Conservation (phyloP, 192 early-diverging fungal species). For the Backusella australiensis region DNA sequence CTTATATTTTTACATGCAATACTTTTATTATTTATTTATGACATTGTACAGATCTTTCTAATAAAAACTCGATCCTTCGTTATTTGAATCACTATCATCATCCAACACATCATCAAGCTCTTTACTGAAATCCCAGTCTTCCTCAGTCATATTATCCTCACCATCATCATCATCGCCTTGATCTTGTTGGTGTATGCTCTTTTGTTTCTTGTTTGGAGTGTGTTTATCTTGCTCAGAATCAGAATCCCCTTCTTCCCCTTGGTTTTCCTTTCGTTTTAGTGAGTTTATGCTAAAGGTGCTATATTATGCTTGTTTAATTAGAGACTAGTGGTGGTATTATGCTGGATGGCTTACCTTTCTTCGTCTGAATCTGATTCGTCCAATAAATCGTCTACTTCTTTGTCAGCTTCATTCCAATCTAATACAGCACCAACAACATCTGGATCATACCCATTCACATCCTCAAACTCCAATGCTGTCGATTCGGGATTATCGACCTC, state of each 20-base stretch:
- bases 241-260: not conserved
- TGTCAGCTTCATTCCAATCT: constrained; percentile 42
- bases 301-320: not conserved
- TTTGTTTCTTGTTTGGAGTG: not conserved
- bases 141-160: not conserved
- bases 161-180: not conserved
- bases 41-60: not conserved
- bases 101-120: not conserved
- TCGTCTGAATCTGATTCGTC: not conserved
- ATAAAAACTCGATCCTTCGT: not conserved
- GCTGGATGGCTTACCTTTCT: not conserved
- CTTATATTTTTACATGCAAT: not conserved
- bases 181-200: not conserved
- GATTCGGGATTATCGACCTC: constrained; percentile 44
- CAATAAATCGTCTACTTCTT: constrained; percentile 29
- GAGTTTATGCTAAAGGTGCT: not conserved
- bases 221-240: not conserved
- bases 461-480: constrained; percentile 28
- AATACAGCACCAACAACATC: constrained; percentile 22
- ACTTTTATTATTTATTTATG: not conserved
- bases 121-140: not conserved
- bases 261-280: not conserved
- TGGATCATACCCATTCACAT: constrained; percentile 27
- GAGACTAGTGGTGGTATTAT: not conserved
- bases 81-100: not conserved